phyloP scores from a whole-genome alignment of 1,139 yeast species.

The Blastobotrys malaysiensis region DNA sequence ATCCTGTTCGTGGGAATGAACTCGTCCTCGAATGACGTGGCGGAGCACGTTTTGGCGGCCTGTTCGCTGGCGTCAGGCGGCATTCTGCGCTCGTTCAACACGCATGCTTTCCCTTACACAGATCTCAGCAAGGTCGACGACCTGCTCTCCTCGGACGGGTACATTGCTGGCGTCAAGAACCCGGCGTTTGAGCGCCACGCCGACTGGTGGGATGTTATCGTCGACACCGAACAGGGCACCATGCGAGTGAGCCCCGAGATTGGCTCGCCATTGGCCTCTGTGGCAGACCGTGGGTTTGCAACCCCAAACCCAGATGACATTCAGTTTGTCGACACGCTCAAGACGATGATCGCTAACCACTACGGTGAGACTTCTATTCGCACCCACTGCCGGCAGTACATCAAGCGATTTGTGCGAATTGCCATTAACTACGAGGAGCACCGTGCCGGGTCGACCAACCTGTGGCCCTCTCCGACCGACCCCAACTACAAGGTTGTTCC shows the following conservation, averaged over 20 bases:
- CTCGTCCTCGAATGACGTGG: constrained; percentile 49
- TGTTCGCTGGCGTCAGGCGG: constrained; percentile 56
- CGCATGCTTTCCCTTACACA: constrained; percentile 52
- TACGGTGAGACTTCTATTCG: constrained; percentile 33
- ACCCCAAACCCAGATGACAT: constrained; percentile 25
- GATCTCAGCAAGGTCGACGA: constrained; percentile 58
- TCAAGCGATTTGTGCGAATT: constrained; percentile 31
- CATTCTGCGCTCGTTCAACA: constrained; percentile 46
- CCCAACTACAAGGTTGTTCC: constrained; percentile 23
- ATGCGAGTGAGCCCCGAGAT: constrained; percentile 37
- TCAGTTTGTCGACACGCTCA: constrained; percentile 31
- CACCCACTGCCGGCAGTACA: constrained; percentile 30
- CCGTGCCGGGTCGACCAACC: constrained; percentile 28
- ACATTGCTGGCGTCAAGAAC: constrained; percentile 62
- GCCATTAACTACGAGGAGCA: constrained; percentile 31
- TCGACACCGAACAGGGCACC: constrained; percentile 47
- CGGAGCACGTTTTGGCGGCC: constrained; percentile 50
- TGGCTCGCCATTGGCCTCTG: constrained; percentile 15
- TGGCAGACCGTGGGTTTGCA: neutral
- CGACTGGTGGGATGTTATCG: constrained; percentile 54
- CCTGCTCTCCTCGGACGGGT: constrained; percentile 48
- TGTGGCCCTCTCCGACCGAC: constrained; percentile 28
- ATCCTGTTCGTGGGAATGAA: constrained; percentile 52
- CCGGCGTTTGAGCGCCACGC: constrained; percentile 59
- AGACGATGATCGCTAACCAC: constrained; percentile 31